A percentile compares a stretch with the other conserved stretches of the same genome.
phyloP scores from a whole-genome alignment of 345 rosid genomes.

The Gossypium arboreum region DNA sequence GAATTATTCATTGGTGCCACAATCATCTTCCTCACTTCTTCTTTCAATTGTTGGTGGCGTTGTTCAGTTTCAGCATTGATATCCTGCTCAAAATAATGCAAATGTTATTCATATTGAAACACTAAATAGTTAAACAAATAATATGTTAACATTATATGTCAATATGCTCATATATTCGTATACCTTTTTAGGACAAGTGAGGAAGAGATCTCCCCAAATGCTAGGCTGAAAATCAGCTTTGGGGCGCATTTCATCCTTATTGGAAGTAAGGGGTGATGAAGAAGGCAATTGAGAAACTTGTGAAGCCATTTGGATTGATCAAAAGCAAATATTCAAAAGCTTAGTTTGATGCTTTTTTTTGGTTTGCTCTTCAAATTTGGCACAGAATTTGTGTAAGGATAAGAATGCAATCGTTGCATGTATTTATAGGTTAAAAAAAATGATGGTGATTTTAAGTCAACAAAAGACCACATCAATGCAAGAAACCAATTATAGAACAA shows the following conservation, averaged over 20 bases:
- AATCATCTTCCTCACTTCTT: conserved; percentile 26
- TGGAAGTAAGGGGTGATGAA: neutral
- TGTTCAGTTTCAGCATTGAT: neutral
- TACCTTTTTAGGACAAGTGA: conserved; percentile 5
- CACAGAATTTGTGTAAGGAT: neutral
- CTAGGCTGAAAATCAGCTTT: conserved; percentile 2
- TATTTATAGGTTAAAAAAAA: neutral
- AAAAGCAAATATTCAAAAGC: neutral
- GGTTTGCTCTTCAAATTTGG: neutral
- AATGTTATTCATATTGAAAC: neutral
- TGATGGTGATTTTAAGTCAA: neutral
- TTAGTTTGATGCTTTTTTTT: neutral
- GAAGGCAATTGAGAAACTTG: neutral
- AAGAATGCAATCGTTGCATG: neutral
- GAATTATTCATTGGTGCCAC: neutral
- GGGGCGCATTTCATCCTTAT: neutral
- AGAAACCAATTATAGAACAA: neutral
- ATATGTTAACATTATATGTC: neutral
- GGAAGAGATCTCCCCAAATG: conserved; percentile 12
- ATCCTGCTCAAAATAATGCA: neutral
- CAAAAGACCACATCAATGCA: neutral
- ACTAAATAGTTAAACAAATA: neutral
- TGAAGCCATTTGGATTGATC: neutral
- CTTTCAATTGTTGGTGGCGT: conserved; percentile 8
- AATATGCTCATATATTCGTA: neutral